phyloP scores from a whole-genome alignment of 1,284 basidiomycete genomes.

The Tilletia indica region DNA sequence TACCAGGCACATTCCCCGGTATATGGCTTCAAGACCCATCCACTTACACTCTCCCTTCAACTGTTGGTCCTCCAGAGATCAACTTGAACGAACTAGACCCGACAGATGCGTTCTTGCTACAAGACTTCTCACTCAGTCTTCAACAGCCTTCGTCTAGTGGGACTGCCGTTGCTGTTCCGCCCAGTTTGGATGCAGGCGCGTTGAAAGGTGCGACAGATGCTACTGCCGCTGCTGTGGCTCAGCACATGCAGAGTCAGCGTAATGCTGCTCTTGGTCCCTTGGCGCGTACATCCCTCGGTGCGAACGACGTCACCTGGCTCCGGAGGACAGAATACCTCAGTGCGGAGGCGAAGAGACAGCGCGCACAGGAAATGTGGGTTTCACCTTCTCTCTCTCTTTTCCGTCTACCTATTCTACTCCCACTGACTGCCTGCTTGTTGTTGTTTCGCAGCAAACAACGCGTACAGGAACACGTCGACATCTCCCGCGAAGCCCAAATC shows the following conservation, averaged over 20 bases:
- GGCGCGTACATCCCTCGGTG: constrained; percentile 31
- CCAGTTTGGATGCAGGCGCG: not conserved
- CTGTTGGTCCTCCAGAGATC: constrained; percentile 21
- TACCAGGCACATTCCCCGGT: constrained; percentile 42
- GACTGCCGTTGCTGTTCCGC: not conserved
- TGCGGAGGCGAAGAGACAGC: constrained; percentile 40
- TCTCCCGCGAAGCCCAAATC: constrained; percentile 44
- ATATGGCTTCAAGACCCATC: constrained; percentile 34
- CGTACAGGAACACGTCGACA: constrained; percentile 32
- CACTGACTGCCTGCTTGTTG: not conserved
- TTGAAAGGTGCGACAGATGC: constrained; percentile 21
- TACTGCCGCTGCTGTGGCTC: not conserved
- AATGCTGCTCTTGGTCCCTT: constrained; percentile 33
- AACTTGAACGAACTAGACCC: constrained; percentile 35
- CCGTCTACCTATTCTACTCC: not conserved
- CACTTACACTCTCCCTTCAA: constrained; percentile 3
- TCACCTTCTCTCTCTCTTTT: not conserved
- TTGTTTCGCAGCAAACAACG: constrained; percentile 19
- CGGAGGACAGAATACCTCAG: constrained; percentile 52
- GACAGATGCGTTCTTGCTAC: constrained; percentile 49
- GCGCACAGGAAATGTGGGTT: constrained; percentile 17
- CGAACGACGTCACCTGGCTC: constrained; percentile 52
- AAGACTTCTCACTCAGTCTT: constrained; percentile 37
- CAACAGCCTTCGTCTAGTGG: not conserved
- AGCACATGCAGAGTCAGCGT: constrained; percentile 38